Evolutionary conservation across 2,329 filamentous ascomycete species (phyloP).

Genomic region (Madurella mycetomatis): DNA sequence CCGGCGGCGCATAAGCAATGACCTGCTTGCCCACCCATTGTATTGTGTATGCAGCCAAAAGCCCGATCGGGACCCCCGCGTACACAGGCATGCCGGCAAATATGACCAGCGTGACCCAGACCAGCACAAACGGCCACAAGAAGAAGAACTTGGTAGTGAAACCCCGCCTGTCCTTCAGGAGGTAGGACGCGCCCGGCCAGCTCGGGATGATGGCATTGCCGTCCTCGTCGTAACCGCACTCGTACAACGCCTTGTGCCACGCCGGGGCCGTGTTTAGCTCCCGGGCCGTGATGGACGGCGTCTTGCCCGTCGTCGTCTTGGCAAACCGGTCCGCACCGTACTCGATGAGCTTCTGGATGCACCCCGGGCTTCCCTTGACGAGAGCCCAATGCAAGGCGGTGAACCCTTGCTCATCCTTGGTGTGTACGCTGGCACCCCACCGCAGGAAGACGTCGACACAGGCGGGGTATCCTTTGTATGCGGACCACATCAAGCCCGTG

Average conservation of each 20-base stretch:
- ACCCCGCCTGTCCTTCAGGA: slow-evolving; percentile 70
- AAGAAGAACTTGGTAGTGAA: slow-evolving; percentile 87
- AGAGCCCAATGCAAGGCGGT: slow-evolving; percentile 95
- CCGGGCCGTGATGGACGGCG: slow-evolving; percentile 74
- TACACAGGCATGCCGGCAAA: slow-evolving; percentile 71
- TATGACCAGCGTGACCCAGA: slow-evolving; percentile 67
- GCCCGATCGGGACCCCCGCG: slow-evolving; percentile 66
- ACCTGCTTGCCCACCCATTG: slow-evolving; percentile 75
- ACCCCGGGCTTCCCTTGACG: slow-evolving; percentile 84
- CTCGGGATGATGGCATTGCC: slow-evolving; percentile 65
- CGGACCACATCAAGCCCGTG: slow-evolving; percentile 96
- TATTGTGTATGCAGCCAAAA: slow-evolving; percentile 62
- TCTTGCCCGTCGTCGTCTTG: slow-evolving; percentile 85
- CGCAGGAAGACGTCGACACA: slow-evolving; percentile 89
- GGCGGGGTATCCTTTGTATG: slow-evolving; percentile 91
- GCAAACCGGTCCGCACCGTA: slow-evolving; percentile 93
- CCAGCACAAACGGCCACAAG: slow-evolving; percentile 75
- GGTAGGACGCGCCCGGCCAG: slow-evolving; percentile 67
- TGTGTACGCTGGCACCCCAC: slow-evolving; percentile 93
- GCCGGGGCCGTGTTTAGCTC: slow-evolving; percentile 83
- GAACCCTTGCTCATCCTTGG: slow-evolving; percentile 85
- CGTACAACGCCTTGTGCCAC: slow-evolving; percentile 77
- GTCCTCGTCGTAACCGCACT: slow-evolving; percentile 78
- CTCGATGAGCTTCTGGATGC: slow-evolving; percentile 90
- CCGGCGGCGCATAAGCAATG: slow-evolving; percentile 74